Evolutionary conservation across 1,139 yeast genomes (phyloP), one percentile per base, ranked within the genome.

Genomic region (Suhomyces bribrorum): DNA sequence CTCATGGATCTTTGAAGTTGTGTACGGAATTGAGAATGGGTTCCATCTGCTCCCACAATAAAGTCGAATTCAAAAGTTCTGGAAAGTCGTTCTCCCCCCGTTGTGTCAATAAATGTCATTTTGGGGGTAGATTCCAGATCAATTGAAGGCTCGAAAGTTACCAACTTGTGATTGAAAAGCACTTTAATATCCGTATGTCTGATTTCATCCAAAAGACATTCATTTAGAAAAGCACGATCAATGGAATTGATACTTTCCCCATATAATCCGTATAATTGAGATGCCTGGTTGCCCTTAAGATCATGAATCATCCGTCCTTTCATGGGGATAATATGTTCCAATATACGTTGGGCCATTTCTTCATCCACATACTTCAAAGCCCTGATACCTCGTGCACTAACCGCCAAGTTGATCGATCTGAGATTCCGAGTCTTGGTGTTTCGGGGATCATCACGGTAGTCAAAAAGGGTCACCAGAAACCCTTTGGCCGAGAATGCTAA

Each of bases 231-330:
- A 0, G 82, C 74, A 38, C 97, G 70, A 56, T 88, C 95, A 41
- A 90, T 87, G 1, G 96, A 86, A 59, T 88, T 86, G 59, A 89
- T 90, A 36, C 81, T 66, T 57, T 87, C 95, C 9, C 95, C 95
- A 53, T 81, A 76, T n/a, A 86, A 65, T 4, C 96, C 96, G 56
- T 90, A 90, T 29, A 69, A 53, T 53, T 88, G 96, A 22, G 86
- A 72, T 45, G 75, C 80, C 55, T 80, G 83, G 24, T 64, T 62
- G 0, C 95, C 96, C 8, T 70, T 53, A 14, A 62, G 40, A 50
- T 83, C 83, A 57, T 90, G 97, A 41, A 90, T 81, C 97, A 89
- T 89, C 31, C 97, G 69, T 1, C 96, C 97, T 34, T 76, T 64
- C 90, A 90, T 86, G 3, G 96, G 96, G 25, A 86, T 83, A 14